Evolutionary conservation across 176 grass and related monocot species (phyloP).

Genomic region (Echinochloa phyllopogon): DNA sequence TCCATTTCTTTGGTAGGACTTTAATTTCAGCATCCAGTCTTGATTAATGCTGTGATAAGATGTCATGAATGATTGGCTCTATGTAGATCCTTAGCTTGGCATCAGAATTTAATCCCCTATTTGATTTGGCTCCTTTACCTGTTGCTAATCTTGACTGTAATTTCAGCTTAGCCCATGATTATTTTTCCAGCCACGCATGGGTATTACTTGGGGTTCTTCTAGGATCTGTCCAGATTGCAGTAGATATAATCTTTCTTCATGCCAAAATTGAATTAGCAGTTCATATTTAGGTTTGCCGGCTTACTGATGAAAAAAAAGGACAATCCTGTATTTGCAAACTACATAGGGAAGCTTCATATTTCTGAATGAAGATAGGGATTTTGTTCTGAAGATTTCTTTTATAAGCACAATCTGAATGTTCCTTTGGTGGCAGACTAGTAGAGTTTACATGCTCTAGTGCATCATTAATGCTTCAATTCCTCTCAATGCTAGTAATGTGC

Average conservation of each 20-base stretch:
- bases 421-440: not conserved
- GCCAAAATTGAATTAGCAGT: not conserved
- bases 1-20: not conserved
- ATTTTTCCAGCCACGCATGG: not conserved
- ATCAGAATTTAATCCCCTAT: not conserved
- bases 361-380: not conserved
- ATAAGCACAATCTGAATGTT: not conserved
- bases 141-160: not conserved
- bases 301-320: not conserved
- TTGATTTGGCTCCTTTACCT: not conserved
- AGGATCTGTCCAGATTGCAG: not conserved
- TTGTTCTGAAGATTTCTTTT: not conserved
- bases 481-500: not conserved
- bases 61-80: constrained; percentile 2
- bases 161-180: not conserved
- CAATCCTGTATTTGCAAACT: not conserved
- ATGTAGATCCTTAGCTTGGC: not conserved
- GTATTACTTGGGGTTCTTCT: not conserved
- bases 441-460: not conserved
- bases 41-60: not conserved
- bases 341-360: not conserved
- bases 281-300: not conserved
- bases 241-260: not conserved
- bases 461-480: not conserved
- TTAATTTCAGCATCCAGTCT: not conserved